Percentiles rank a stretch among this genome's conserved stretches.
Conservation (phyloP, 2,329 filamentous ascomycete species). For the Chaetomiaceae sp. region DNA sequence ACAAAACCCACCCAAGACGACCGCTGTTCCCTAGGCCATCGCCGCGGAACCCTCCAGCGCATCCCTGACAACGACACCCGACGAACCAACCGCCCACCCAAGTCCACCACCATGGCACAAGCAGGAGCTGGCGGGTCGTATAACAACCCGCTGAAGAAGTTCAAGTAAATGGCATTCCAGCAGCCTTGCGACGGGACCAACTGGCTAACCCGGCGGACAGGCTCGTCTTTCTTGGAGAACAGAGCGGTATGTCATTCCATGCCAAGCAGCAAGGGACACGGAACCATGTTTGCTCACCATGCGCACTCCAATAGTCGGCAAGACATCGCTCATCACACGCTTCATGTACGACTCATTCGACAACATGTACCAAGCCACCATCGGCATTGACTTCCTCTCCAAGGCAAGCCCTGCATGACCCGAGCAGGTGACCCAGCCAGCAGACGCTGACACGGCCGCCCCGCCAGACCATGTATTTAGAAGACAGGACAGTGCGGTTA, state of each 20-base stretch:
- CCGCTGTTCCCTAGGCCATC: too few species aligned
- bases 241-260: constrained; percentile 70
- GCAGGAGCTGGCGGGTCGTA: constrained; percentile 71
- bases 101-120: constrained; percentile 64
- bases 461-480: constrained; percentile 91
- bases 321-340: constrained; percentile 95
- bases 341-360: constrained; percentile 99
- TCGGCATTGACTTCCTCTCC: constrained; percentile 98
- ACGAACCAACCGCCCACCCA: neutral
- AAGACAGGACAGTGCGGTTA: constrained; percentile 94
- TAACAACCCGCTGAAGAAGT: constrained; percentile 99
- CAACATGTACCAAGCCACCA: constrained; percentile 99
- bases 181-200: neutral
- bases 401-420: constrained; percentile 57
- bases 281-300: constrained; percentile 2
- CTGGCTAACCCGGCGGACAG: constrained; percentile 33
- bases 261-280: neutral
- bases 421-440: neutral
- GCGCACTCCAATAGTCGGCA: constrained; percentile 70
- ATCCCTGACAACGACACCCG: constrained; percentile 15
- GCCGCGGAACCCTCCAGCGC: constrained; percentile 21
- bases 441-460: constrained; percentile 7
- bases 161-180: constrained; percentile 66
- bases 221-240: constrained; percentile 95
- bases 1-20: too few species aligned